Percentiles rank a stretch among this genome's conserved stretches.
Evolutionary conservation across 768 basidiomycete genomes (phyloP).

Genomic region (Xerocomellus intermedius): DNA sequence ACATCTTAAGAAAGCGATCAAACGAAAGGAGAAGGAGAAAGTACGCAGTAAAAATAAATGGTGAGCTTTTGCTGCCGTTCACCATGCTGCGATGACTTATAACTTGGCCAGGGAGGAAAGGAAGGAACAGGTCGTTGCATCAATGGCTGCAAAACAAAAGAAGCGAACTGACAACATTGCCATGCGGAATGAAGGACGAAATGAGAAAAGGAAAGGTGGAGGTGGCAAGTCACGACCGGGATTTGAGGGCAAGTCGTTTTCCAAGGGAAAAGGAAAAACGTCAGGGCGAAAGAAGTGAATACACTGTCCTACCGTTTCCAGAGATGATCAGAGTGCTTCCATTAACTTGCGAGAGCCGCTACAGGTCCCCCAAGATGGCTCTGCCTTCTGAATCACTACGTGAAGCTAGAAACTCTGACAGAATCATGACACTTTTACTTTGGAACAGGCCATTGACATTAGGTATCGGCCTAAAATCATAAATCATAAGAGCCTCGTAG

Average conservation of each 20-base stretch:
- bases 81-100: neutral
- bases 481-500: neutral
- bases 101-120: conserved; percentile 69
- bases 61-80: conserved; percentile 43
- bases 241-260: conserved; percentile 83
- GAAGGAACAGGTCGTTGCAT: conserved; percentile 70
- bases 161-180: conserved; percentile 92
- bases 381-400: neutral
- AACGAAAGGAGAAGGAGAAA: conserved; percentile 91
- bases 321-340: neutral
- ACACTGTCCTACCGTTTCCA: neutral
- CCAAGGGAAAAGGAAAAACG: conserved; percentile 45
- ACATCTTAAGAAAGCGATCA: conserved; percentile 88
- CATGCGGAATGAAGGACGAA: conserved; percentile 73
- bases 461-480: neutral
- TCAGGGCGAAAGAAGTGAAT: conserved; percentile 23
- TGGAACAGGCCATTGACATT: neutral
- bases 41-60: conserved; percentile 80
- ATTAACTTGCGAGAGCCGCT: neutral
- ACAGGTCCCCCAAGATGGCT: neutral
- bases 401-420: neutral
- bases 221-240: conserved; percentile 74
- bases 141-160: conserved; percentile 85
- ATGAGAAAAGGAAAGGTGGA: conserved; percentile 53
- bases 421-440: neutral